Evolutionary conservation across 2,329 filamentous ascomycete genomes (phyloP).

Genomic region (Lasiodiplodia theobromae): DNA sequence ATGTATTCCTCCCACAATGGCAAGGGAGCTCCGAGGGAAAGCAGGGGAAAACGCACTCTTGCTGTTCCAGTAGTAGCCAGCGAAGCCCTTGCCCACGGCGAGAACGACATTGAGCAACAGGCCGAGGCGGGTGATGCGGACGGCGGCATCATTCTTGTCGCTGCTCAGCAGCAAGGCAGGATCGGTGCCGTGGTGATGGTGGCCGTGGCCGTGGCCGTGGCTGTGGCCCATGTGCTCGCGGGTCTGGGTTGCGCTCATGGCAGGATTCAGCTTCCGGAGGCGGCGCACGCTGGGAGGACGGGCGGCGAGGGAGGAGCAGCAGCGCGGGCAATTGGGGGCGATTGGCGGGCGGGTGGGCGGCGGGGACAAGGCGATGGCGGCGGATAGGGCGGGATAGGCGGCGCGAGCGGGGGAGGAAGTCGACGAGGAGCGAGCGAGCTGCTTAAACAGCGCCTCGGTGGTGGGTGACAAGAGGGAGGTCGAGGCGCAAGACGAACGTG

Average conservation of each 20-base stretch:
- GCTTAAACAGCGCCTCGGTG: constrained; percentile 6
- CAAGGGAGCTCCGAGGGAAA: neutral
- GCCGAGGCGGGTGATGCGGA: constrained; percentile 89
- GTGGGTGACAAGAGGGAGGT: constrained; percentile 1
- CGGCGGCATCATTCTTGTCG: constrained; percentile 90
- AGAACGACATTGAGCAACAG: constrained; percentile 90
- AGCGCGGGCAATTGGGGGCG: constrained; percentile 16
- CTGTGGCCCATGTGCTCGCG: constrained; percentile 54
- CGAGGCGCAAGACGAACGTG: constrained; percentile 27
- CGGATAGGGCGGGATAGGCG: neutral
- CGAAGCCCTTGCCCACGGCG: constrained; percentile 90
- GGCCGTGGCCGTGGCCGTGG: constrained; percentile 65
- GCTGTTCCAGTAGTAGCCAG: constrained; percentile 93
- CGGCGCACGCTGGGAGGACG: constrained; percentile 47
- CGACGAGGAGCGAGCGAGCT: constrained; percentile 1
- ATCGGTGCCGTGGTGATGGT: constrained; percentile 79
- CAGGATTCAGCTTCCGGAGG: constrained; percentile 29
- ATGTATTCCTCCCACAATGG: neutral
- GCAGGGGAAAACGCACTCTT: constrained; percentile 57
- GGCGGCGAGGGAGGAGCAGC: constrained; percentile 36
- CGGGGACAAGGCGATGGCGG: constrained; percentile 5
- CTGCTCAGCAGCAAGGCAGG: constrained; percentile 80
- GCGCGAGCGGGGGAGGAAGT: neutral
- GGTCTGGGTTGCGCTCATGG: constrained; percentile 37
- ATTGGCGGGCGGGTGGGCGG: neutral